A percentile compares a stretch with the other conserved stretches of the same genome.
Conservation (phyloP, 1,139 yeast genomes). For the Meyerozyma athensensis region DNA sequence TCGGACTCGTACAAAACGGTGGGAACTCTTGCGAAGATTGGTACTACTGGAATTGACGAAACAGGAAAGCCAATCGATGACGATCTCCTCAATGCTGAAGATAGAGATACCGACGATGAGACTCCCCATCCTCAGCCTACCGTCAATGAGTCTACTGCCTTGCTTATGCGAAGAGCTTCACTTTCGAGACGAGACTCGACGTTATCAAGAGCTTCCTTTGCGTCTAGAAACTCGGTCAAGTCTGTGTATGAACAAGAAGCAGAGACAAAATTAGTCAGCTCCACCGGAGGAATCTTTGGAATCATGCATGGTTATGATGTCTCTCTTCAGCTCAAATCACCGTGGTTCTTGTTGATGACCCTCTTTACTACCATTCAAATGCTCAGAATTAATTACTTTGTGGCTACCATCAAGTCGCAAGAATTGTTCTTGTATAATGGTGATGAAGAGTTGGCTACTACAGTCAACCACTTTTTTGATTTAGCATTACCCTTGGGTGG, state of each 20-base stretch:
- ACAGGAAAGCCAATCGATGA: constrained; percentile 46
- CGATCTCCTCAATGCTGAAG: constrained; percentile 34
- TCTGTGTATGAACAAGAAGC: constrained; percentile 65
- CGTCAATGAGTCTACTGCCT: constrained; percentile 38
- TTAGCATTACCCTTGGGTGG: constrained; percentile 87
- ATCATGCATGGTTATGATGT: constrained; percentile 65
- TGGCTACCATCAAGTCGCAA: constrained; percentile 81
- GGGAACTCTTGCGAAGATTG: constrained; percentile 61
- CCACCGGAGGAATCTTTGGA: constrained; percentile 81
- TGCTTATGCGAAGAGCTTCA: constrained; percentile 36
- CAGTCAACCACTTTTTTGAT: constrained; percentile 72
- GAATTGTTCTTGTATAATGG: constrained; percentile 59
- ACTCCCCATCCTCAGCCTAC: constrained; percentile 27
- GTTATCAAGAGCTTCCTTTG: constrained; percentile 27
- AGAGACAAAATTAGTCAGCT: constrained; percentile 48
- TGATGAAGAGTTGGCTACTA: constrained; percentile 47
- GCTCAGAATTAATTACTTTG: constrained; percentile 87
- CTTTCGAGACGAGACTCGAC: constrained; percentile 33
- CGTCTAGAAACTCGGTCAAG: constrained; percentile 35
- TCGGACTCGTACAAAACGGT: constrained; percentile 65
- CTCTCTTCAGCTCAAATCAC: constrained; percentile 60
- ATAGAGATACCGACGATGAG: constrained; percentile 18
- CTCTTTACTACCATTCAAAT: constrained; percentile 78
- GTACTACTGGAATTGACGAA: constrained; percentile 69
- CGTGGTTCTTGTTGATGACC: constrained; percentile 78